Evolutionary conservation across 345 rosid species (phyloP), one percentile per base, ranked within the genome.

Genomic region (Aegle marmelos): DNA sequence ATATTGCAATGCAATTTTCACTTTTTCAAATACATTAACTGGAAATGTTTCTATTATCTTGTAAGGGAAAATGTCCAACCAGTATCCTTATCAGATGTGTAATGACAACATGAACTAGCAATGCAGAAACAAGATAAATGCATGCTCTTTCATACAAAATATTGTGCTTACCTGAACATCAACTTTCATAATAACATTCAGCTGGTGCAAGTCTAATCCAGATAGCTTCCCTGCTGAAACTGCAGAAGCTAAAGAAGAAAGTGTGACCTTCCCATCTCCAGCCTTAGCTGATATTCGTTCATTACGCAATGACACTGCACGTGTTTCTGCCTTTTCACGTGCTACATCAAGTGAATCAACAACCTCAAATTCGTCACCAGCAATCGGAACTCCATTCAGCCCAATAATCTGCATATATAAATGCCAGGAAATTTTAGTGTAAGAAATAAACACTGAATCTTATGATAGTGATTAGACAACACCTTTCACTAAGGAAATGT

Each of bases 291-390:
- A 89, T 85, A 94, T 90, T 58, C 93, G 95, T 73, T 94, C 95
- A 79, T 91, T 77, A 64, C 97, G 85, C 84, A 96, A 82, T 76
- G 89, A 73, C 81, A 82, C 86, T 1, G 93, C 97, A 80, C 94
- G 78, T 50, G 87, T 81, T 81, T 94, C 97, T 60, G 99, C 98
- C 86, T 75, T 90, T 84, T 89, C 93, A 75, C 98, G 97, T 28
- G 99, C 99, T 78, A 87, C 76, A 84, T 96, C 97, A 75, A 96
- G 94, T 74, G 95, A 90, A 50, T 79, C 84, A 81, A 89, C 91
- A 53, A 92, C 95, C 88, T 94, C 97, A 82, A 96, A 96, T 75
- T 88, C 99, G 80, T 96, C 98, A 75, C 98, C 99, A 74, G 99
- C 99, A 74, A 82, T 75, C 19, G 97, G 93, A 71, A 96, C 99